Base-by-base conservation (phyloP, 768 basidiomycete genomes). In the Lactifluus hygrophoroides region DNA sequence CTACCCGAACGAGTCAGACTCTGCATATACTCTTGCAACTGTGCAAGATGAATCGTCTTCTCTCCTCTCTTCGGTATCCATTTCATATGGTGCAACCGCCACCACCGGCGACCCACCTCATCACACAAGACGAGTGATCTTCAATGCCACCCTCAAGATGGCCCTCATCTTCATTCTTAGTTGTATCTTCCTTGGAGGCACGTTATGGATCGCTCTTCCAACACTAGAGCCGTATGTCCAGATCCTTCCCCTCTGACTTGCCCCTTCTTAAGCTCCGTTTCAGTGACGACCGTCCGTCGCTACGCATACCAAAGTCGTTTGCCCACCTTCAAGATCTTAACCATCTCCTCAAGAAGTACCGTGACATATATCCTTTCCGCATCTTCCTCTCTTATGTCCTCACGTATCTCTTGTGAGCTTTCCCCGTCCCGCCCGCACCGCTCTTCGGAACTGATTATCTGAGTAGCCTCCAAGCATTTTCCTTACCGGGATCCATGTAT, bases 401-500 rank as follows among this genome's bases (percentile, higher is more conserved):
- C 50, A 88, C 90, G 2, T 97, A 95, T 71, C 80, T 97, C 65
- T 98, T 96, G 94, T 94, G 65, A 62, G 91, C 80, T 51, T 51
- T 34, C n/a, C n/a, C 43, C 40, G 57, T 55, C 62, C 10, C 62
- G 34, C 50, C 47, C 44, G n/a, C 25, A 23, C 16, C 52, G 28
- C 23, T 30, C 34, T n/a, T 56, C 67, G n/a, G n/a, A n/a, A n/a
- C 32, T 43, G 16, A 21, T 34, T 16, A n/a, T 44, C 23, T 42
- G 23, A 32, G n/a, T 67, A 95, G 94, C 73, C 77, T 97, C 7
- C 94, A 98, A 77, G 92, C 93, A 0, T 98, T 97, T 73, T 94
- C 94, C 7, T 79, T 97, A 14, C 94, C 95, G 0, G 94, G 94
- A 1, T 95, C 93, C 43, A 95, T 98, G 94, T 98, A 98, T 69